phyloP scores from a whole-genome alignment of 78 protist species.

The slime mould (Dictyostelium discoideum) region DNA sequence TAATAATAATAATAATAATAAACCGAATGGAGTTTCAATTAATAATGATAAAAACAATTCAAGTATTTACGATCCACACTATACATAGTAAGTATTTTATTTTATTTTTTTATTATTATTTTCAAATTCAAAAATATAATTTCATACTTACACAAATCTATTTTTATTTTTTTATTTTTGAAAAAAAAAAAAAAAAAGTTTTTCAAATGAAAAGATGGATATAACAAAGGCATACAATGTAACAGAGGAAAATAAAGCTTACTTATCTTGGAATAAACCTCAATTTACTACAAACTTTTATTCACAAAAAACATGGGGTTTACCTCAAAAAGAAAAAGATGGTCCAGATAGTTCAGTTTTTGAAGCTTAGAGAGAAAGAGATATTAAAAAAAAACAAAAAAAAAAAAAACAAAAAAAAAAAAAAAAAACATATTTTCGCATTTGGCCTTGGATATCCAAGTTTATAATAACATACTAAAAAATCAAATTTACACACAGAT shows the following conservation, averaged over 20 bases:
- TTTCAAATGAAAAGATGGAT: conserved; percentile 5
- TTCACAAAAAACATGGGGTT: not conserved
- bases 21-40: not conserved
- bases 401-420: too few relatives aligned
- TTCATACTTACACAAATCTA: not conserved
- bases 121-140: not conserved
- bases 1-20: not conserved
- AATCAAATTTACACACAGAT: too few relatives aligned
- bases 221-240: conserved; percentile 9
- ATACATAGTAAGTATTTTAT: not conserved
- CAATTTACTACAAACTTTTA: not conserved
- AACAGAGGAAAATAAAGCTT: not conserved
- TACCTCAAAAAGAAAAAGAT: not conserved
- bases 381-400: not conserved
- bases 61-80: not conserved
- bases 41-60: not conserved
- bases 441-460: too few relatives aligned
- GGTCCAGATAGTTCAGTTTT: not conserved
- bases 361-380: not conserved
- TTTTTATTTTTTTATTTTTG: too few relatives aligned
- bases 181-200: too few relatives aligned
- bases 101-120: not conserved
- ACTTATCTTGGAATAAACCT: not conserved
- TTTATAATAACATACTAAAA: too few relatives aligned
- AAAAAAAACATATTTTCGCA: too few relatives aligned